Conservation (phyloP, 2,329 filamentous ascomycete genomes). For the Aspergillus unguis region DNA sequence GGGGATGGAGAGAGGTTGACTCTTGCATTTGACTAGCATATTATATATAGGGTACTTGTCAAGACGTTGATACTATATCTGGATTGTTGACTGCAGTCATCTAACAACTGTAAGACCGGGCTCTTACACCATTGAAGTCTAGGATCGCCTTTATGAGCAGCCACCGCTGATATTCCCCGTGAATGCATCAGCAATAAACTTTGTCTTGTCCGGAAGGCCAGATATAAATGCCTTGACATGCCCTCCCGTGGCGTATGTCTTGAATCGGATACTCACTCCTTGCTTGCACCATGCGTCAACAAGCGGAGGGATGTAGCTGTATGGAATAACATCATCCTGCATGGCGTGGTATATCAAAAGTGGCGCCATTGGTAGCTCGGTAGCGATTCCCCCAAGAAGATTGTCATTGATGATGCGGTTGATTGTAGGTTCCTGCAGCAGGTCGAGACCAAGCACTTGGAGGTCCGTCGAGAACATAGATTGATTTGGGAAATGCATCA, state of each 20-base stretch:
- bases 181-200: slow-evolving; percentile 25
- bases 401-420: slow-evolving; percentile 2
- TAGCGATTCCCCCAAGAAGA: slow-evolving; percentile 18
- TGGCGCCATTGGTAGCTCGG: slow-evolving; percentile 24
- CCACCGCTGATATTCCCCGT: too few species aligned
- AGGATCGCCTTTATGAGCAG: too few species aligned
- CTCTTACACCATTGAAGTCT: too few species aligned
- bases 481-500: slow-evolving; percentile 18
- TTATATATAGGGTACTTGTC: too few species aligned
- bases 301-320: not conserved
- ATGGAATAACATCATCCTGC: slow-evolving; percentile 24
- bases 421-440: not conserved
- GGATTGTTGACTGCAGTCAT: not conserved
- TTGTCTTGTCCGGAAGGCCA: slow-evolving; percentile 17
- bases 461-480: slow-evolving; percentile 23
- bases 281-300: slow-evolving; percentile 6
- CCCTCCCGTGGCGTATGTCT: slow-evolving; percentile 22
- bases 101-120: not conserved
- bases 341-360: slow-evolving; percentile 27
- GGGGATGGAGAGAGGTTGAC: not conserved
- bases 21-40: not conserved
- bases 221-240: slow-evolving; percentile 25
- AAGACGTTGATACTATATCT: not conserved
- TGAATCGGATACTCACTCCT: slow-evolving; percentile 25
- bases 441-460: slow-evolving; percentile 17